Evolutionary conservation across 208 protist genomes (phyloP).

Genomic region (Leishmania guyanensis): DNA sequence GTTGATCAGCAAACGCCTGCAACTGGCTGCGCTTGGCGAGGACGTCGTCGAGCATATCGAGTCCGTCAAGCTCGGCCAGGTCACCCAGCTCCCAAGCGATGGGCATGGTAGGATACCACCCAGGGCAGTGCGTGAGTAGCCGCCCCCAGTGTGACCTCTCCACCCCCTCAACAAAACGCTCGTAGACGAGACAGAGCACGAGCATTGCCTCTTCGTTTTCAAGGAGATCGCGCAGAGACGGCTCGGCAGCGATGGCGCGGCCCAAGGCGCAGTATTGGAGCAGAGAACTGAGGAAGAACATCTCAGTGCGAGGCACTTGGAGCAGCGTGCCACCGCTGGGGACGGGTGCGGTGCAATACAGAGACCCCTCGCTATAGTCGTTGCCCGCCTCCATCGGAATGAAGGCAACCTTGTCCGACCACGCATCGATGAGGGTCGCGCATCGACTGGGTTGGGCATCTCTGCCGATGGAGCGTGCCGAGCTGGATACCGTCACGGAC

Average conservation of each 20-base stretch:
- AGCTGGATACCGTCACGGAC: neutral
- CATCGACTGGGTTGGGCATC: neutral
- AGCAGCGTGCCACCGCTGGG: constrained; percentile 62
- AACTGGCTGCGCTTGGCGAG: constrained; percentile 59
- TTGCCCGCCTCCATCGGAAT: constrained; percentile 42
- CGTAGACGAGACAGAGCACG: constrained; percentile 78
- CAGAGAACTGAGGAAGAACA: constrained; percentile 76
- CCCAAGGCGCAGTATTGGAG: constrained; percentile 57
- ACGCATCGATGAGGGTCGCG: constrained; percentile 3
- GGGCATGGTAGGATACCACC: constrained; percentile 73
- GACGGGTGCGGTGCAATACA: constrained; percentile 60
- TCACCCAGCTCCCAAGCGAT: constrained; percentile 66
- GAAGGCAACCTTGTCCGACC: constrained; percentile 33
- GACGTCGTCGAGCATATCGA: constrained; percentile 84
- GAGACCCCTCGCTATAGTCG: constrained; percentile 64
- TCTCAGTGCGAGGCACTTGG: constrained; percentile 60
- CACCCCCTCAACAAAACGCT: constrained; percentile 56
- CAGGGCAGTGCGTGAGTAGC: constrained; percentile 62
- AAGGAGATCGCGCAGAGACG: constrained; percentile 45
- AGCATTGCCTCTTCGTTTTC: constrained; percentile 78
- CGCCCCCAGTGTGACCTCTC: constrained; percentile 64
- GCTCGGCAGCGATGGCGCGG: constrained; percentile 38
- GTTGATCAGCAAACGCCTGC: constrained; percentile 46
- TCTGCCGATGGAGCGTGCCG: neutral
- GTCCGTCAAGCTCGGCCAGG: constrained; percentile 72